Evolutionary conservation across 1,284 basidiomycete species (phyloP).

Genomic region (Leccinum variabile): DNA sequence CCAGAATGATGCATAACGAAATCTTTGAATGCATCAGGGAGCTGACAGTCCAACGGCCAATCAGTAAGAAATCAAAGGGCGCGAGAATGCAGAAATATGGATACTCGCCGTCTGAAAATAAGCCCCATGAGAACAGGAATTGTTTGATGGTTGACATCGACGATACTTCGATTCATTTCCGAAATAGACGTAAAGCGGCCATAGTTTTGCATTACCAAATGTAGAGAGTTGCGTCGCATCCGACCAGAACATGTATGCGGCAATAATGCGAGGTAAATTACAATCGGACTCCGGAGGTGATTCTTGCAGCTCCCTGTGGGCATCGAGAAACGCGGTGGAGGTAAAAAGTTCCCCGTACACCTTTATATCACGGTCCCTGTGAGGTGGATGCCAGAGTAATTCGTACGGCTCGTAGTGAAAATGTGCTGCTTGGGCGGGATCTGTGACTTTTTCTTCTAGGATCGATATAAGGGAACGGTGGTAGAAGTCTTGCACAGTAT

Average conservation of each 20-base stretch:
- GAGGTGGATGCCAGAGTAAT: background rate
- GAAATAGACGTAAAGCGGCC: background rate
- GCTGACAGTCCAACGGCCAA: background rate
- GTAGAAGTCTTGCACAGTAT: background rate
- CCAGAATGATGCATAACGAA: background rate
- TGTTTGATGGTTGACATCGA: background rate
- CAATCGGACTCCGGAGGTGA: background rate
- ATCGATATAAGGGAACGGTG: background rate
- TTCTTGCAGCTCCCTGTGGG: background rate
- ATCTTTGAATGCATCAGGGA: background rate
- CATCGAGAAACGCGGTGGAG: background rate
- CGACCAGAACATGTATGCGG: background rate
- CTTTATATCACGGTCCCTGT: background rate
- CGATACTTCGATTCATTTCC: background rate
- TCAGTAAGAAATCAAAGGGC: background rate
- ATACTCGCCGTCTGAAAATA: background rate
- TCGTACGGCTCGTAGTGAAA: background rate
- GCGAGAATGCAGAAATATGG: background rate
- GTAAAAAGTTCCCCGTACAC: background rate
- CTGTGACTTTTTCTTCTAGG: background rate
- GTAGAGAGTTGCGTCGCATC: background rate
- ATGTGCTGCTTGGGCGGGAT: background rate
- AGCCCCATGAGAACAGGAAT: background rate
- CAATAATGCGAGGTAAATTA: background rate
- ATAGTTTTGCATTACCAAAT: background rate